A percentile compares a stretch with the other conserved stretches of the same genome.
These are phyloP conservation scores for Dittrichia graveolens DNA, from an alignment of 129 eudicot species.

Conservation along the genomic window DNA sequence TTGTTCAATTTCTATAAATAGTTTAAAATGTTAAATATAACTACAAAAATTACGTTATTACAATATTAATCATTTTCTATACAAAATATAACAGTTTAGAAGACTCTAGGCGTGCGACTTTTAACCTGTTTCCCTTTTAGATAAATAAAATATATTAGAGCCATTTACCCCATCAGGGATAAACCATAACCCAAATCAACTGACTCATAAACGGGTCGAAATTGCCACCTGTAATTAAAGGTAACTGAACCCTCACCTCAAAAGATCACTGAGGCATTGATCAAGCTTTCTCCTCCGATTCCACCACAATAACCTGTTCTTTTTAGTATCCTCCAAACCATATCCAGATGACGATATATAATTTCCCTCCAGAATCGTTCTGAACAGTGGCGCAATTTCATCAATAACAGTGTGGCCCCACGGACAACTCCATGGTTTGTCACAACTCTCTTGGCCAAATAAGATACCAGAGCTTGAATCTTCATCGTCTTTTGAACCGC, in stretches of 20 bases:
- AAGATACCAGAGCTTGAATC: slow-evolving; percentile 44
- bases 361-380: slow-evolving; percentile 63
- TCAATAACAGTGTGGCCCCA: slow-evolving; percentile 81
- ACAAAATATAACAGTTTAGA: neutral
- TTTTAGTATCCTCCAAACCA: slow-evolving; percentile 64
- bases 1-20: neutral
- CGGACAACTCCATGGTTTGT: slow-evolving; percentile 76
- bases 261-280: slow-evolving; percentile 53
- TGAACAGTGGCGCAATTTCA: slow-evolving; percentile 80
- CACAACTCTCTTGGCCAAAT: slow-evolving; percentile 32
- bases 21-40: neutral
- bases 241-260: slow-evolving; percentile 46
- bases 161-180: neutral
- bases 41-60: neutral
- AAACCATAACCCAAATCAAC: neutral
- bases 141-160: neutral
- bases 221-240: neutral
- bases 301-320: slow-evolving; percentile 77
- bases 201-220: neutral
- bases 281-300: slow-evolving; percentile 67
- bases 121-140: neutral
- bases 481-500: slow-evolving; percentile 49
- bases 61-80: neutral
- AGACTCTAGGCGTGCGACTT: neutral
- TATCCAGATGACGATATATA: slow-evolving; percentile 60